phyloP scores from a whole-genome alignment of 768 basidiomycete genomes.

The Udeniomyces megalosporus region DNA sequence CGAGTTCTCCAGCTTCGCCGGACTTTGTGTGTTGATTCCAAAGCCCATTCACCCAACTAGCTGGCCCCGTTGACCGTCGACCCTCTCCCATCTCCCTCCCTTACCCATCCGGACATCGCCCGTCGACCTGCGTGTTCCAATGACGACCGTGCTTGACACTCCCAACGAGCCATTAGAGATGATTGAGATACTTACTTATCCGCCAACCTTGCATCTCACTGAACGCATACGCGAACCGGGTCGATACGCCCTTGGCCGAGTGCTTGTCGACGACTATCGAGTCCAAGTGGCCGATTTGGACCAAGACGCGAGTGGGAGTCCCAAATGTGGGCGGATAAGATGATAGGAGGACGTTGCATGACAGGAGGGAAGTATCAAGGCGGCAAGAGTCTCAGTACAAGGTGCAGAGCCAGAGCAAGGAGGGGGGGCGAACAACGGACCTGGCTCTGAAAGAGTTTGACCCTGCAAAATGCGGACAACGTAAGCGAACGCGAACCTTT shows the following conservation, averaged over 20 bases:
- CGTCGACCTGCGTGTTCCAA: too few relatives aligned
- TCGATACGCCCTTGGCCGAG: constrained; percentile 44
- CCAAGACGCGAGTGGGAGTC: too few relatives aligned
- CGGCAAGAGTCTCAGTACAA: constrained; percentile 15
- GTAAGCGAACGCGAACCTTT: background rate
- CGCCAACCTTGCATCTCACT: constrained; percentile 99
- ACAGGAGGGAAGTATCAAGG: background rate
- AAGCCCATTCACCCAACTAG: too few relatives aligned
- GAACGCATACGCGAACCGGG: constrained; percentile 45
- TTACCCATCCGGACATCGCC: background rate
- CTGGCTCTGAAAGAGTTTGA: constrained; percentile 69
- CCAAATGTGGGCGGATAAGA: background rate
- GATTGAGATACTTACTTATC: constrained; percentile 59
- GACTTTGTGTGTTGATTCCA: too few relatives aligned
- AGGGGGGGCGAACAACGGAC: constrained; percentile 34
- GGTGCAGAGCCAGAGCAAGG: background rate
- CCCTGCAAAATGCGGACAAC: constrained; percentile 36
- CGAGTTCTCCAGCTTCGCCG: too few relatives aligned
- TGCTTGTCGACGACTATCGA: constrained; percentile 60
- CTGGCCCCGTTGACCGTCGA: background rate
- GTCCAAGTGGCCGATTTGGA: too few relatives aligned
- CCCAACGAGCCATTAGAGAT: background rate
- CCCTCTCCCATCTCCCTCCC: background rate
- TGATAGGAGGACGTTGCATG: background rate
- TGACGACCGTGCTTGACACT: background rate